Evolutionary conservation across 495 filamentous ascomycete species (phyloP).

Genomic region (Xylaria curta): DNA sequence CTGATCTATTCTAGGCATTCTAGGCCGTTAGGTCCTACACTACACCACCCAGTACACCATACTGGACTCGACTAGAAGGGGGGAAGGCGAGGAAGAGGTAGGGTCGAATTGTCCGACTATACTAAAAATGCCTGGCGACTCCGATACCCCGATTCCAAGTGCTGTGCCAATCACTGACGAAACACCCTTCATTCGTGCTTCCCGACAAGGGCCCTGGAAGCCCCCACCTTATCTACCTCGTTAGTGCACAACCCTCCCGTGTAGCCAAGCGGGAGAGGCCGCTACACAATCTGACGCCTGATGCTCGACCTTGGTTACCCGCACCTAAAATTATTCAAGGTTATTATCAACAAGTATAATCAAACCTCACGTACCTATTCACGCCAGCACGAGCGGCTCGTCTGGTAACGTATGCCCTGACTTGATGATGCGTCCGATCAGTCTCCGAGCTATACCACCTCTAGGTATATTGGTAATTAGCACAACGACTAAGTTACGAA

Average conservation of each 20-base stretch:
- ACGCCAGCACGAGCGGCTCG: neutral
- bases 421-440: constrained; percentile 4
- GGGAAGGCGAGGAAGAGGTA: neutral
- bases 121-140: neutral
- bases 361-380: neutral
- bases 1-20: constrained; percentile 26
- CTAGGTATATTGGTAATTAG: neutral
- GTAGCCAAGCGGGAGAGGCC: constrained; percentile 20
- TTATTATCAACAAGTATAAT: neutral
- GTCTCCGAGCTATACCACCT: neutral
- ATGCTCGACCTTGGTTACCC: constrained; percentile 1
- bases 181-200: neutral
- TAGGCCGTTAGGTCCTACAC: constrained; percentile 14
- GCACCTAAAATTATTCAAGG: neutral
- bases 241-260: neutral
- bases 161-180: neutral
- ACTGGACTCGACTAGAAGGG: neutral
- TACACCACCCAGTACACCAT: neutral
- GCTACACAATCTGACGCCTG: neutral
- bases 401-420: neutral
- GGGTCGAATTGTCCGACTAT: constrained; percentile 7
- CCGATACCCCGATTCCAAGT: neutral
- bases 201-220: neutral
- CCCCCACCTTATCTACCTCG: neutral
- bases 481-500: neutral